A percentile compares a stretch with the other conserved stretches of the same genome.
Evolutionary conservation across 2,329 filamentous ascomycete species (phyloP).

Genomic region (Neurospora sp.): DNA sequence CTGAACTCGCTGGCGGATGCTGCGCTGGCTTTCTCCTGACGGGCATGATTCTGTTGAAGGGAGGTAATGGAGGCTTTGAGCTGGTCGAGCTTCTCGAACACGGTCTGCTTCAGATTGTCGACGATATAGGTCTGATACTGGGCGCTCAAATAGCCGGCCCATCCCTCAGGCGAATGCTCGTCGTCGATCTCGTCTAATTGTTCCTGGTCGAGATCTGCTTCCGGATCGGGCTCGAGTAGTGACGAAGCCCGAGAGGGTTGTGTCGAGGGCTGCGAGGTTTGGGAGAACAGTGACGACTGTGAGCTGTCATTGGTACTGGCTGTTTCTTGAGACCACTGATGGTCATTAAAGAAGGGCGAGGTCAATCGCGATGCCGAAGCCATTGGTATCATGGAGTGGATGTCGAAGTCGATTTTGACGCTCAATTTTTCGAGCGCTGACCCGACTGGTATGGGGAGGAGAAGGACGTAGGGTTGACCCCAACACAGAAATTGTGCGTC

Average conservation of each 20-base stretch:
- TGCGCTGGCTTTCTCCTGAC: conserved; percentile 7
- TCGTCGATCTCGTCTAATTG: background rate
- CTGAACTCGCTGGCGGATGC: conserved; percentile 7
- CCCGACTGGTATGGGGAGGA: no score
- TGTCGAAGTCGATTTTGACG: background rate
- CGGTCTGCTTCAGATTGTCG: conserved; percentile 5
- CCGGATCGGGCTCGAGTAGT: background rate
- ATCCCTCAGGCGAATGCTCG: conserved; percentile 1
- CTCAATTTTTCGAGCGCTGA: no score
- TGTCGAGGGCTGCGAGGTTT: background rate
- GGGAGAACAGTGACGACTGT: background rate
- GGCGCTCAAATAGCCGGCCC: conserved; percentile 14
- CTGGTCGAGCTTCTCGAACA: conserved; percentile 10
- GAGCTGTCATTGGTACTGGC: background rate
- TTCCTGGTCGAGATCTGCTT: background rate
- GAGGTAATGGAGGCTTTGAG: conserved; percentile 6
- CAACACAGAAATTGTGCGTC: background rate
- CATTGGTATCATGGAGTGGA: background rate
- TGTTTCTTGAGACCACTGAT: background rate
- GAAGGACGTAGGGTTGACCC: background rate
- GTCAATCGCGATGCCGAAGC: background rate
- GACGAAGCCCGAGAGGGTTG: background rate
- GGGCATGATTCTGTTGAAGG: conserved; percentile 6
- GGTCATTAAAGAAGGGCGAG: background rate
- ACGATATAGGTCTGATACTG: conserved; percentile 14